Percentiles rank a stretch among this genome's conserved stretches.
phyloP scores from a whole-genome alignment of 306 rosid species.

The cucumber (Cucumis sativus) region DNA sequence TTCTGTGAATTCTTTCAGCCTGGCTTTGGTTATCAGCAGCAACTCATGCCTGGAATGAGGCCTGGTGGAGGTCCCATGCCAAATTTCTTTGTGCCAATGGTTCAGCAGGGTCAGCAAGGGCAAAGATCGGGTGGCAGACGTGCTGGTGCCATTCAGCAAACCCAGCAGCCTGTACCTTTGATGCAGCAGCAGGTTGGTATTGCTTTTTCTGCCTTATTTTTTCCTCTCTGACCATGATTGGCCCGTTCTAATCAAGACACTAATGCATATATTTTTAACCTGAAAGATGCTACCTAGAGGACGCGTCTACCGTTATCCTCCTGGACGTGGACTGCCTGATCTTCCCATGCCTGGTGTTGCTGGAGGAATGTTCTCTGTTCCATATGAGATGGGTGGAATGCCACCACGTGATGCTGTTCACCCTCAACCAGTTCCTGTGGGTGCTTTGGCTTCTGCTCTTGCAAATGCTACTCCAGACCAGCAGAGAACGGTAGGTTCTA shows the following conservation, averaged over 20 bases:
- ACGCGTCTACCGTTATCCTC: slow-evolving; percentile 83
- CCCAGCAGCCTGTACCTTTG: slow-evolving; percentile 76
- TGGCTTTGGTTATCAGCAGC: slow-evolving; percentile 98
- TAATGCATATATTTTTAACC: slow-evolving; percentile 11
- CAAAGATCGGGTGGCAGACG: slow-evolving; percentile 98
- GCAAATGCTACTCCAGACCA: slow-evolving; percentile 94
- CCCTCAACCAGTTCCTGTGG: slow-evolving; percentile 75
- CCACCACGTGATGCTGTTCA: slow-evolving; percentile 64
- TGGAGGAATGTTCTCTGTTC: slow-evolving; percentile 96
- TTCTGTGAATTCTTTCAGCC: slow-evolving; percentile 34
- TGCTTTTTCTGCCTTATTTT: background rate
- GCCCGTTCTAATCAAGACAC: background rate
- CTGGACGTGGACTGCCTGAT: slow-evolving; percentile 78
- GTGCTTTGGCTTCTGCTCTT: slow-evolving; percentile 88
- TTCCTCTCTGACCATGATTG: background rate
- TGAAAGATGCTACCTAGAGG: slow-evolving; percentile 88
- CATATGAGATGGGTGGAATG: slow-evolving; percentile 76
- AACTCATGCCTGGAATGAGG: slow-evolving; percentile 97
- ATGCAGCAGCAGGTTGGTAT: slow-evolving; percentile 84
- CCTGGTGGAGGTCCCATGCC: slow-evolving; percentile 97
- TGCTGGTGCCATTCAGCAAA: slow-evolving; percentile 63
- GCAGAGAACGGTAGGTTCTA: slow-evolving; percentile 67
- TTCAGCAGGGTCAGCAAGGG: slow-evolving; percentile 92
- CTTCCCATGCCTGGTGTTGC: slow-evolving; percentile 84
- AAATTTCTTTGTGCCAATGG: slow-evolving; percentile 93